Evolutionary conservation across 2,329 filamentous ascomycete genomes (phyloP).

Genomic region (Fusarium fracticaudum): DNA sequence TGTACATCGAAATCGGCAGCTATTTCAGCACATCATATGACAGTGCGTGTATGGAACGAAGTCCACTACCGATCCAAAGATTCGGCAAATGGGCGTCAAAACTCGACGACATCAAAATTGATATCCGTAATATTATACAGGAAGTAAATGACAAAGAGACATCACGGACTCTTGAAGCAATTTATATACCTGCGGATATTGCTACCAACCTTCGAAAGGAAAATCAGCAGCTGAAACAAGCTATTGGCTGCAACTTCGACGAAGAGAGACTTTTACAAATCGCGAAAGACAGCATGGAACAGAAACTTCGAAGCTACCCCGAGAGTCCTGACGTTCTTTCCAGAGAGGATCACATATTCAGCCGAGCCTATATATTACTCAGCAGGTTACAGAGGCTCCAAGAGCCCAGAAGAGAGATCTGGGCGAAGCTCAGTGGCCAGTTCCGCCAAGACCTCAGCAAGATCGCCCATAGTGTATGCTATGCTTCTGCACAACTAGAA

Average conservation of each 20-base stretch:
- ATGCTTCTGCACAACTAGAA: not conserved
- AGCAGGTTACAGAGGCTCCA: not conserved
- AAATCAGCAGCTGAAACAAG: not conserved
- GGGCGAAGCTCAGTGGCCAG: not conserved
- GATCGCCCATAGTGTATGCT: not conserved
- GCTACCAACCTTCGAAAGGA: not conserved
- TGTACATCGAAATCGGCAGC: not conserved
- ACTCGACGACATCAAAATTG: not conserved
- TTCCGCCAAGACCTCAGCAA: not conserved
- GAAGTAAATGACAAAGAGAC: not conserved
- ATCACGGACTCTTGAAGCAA: not conserved
- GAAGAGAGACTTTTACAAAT: not conserved
- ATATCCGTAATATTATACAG: not conserved
- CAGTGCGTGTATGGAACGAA: not conserved
- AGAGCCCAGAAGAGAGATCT: not conserved
- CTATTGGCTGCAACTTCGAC: not conserved
- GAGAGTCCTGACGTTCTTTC: not conserved
- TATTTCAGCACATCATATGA: not conserved
- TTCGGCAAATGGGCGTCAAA: not conserved
- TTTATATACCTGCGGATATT: not conserved
- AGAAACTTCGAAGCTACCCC: not conserved
- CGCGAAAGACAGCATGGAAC: not conserved
- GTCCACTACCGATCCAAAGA: not conserved
- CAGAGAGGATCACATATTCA: not conserved
- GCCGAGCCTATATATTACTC: not conserved